Conservation (phyloP, 2,329 filamentous ascomycete species). For the Orbilia blumenaviensis region DNA sequence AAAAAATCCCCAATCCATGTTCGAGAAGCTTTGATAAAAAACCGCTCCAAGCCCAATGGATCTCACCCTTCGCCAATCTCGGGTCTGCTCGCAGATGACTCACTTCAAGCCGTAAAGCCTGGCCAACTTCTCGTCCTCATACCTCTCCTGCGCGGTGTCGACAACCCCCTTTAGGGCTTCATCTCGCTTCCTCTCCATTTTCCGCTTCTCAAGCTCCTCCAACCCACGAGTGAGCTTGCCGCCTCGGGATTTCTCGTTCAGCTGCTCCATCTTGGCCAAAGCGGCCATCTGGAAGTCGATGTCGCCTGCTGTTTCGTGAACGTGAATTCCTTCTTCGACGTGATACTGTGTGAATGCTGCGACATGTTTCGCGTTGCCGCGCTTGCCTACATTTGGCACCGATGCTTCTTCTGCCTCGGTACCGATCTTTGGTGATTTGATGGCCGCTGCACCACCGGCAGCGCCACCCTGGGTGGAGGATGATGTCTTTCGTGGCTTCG, state of each 20-base stretch:
- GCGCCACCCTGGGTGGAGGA: conserved; percentile 37
- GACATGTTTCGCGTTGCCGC: conserved; percentile 37
- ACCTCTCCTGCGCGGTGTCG: conserved; percentile 50
- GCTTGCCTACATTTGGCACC: neutral
- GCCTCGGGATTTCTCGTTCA: conserved; percentile 28
- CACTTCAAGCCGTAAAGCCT: conserved; percentile 52
- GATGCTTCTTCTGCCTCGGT: conserved; percentile 16
- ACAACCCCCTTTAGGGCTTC: conserved; percentile 48
- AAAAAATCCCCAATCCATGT: conserved; percentile 40
- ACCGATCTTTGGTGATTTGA: conserved; percentile 49
- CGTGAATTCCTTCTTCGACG: conserved; percentile 47
- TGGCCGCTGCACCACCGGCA: conserved; percentile 7
- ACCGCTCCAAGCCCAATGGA: conserved; percentile 44
- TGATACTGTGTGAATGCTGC: conserved; percentile 45
- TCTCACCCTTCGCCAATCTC: conserved; percentile 48
- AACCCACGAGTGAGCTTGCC: conserved; percentile 47
- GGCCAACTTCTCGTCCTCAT: conserved; percentile 52
- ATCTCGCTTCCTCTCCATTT: conserved; percentile 47
- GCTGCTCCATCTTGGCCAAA: conserved; percentile 33
- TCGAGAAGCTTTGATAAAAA: conserved; percentile 36
- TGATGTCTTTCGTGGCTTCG: conserved; percentile 50
- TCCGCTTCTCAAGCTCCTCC: conserved; percentile 47
- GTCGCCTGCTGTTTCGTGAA: conserved; percentile 43
- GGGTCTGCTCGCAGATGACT: conserved; percentile 41
- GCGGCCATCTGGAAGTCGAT: conserved; percentile 51